Conservation (phyloP, 139 green algal genomes). For the Picochlorum sp. region DNA sequence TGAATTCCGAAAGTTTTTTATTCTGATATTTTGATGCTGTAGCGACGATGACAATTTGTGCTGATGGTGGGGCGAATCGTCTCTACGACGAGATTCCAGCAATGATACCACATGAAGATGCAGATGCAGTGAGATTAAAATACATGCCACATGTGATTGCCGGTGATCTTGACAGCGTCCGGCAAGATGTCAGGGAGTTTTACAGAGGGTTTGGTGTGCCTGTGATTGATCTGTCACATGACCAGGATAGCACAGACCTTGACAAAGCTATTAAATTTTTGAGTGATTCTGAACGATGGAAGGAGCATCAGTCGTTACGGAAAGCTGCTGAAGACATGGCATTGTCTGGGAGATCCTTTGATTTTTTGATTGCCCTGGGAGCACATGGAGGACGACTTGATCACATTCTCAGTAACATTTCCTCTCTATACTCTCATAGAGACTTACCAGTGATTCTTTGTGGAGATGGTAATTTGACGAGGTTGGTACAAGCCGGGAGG, state of each 20-base stretch:
- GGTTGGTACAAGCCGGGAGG: constrained; percentile 52
- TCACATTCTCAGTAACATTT: constrained; percentile 80
- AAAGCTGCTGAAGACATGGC: neutral
- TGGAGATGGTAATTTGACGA: constrained; percentile 69
- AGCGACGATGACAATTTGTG: constrained; percentile 59
- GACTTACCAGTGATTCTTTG: constrained; percentile 65
- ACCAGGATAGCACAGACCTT: constrained; percentile 87
- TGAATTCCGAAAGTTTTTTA: neutral
- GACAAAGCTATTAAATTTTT: constrained; percentile 55
- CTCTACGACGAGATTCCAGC: constrained; percentile 67
- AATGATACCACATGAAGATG: constrained; percentile 1
- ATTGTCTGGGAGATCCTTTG: neutral
- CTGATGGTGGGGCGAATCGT: constrained; percentile 85
- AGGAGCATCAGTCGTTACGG: neutral
- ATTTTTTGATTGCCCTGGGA: constrained; percentile 26
- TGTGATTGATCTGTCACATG: constrained; percentile 55
- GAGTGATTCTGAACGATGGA: neutral
- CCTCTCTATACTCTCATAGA: constrained; percentile 55
- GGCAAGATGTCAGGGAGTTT: constrained; percentile 44
- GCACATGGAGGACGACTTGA: constrained; percentile 85
- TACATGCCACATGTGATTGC: constrained; percentile 59
- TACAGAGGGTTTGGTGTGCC: constrained; percentile 25
- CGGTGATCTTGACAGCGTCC: constrained; percentile 81
- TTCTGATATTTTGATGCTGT: neutral
- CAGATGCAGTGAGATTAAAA: constrained; percentile 1